Base-by-base conservation (phyloP, 768 basidiomycete species). In the Filobasidium floriforme region DNA sequence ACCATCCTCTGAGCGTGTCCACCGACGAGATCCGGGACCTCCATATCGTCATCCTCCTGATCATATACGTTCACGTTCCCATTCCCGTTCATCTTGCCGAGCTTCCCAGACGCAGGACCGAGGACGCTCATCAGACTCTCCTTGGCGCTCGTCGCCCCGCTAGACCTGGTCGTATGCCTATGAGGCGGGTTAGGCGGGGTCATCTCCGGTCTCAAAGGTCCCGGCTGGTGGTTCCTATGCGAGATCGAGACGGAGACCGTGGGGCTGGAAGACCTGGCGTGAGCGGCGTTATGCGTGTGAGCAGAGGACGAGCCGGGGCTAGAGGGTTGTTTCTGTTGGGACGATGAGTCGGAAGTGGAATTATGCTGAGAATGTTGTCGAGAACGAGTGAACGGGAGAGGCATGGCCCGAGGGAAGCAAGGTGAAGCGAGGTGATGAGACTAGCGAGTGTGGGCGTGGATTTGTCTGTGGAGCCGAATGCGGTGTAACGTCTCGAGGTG, bases 81-180 rank as follows among this genome's bases (percentile, higher is more conserved):
- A 15, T 24, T 2, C 54, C 24, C 54, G 54, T 57, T 49, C 18
- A 49, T 49, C 46, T 22, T 15, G 46, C 15, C 46, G 5, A 5
- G 46, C 46, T 49, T 15, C 46, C 46, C 46, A 49, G 46, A 11
- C 22, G 18, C 9, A 54, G 52, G 26, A 3, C 46, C 46, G 24
- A 57, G 29, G 24, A 57, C 54, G 54, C 29, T 57, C 54, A 57
- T 57, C 54, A 57, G 15, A 24, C 54, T 57, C 22, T 24, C 54
- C 24, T 51, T 51, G 12, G 46, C 46, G 12, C 46, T 51, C 46
- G 46, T 51, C 3, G 6, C 19, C 24, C 46, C 24, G 46, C 46
- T 51, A 19, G 46, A 51, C 24, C 46, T 18, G 24, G 46, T 51
- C 19, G 46, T 51, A 51, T 51, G 46, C 18, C 19, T 19, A 51